A percentile compares a stretch with the other conserved stretches of the same genome.
Evolutionary conservation across 305 asterid genomes (phyloP).

Genomic region (Ilex paraguariensis): DNA sequence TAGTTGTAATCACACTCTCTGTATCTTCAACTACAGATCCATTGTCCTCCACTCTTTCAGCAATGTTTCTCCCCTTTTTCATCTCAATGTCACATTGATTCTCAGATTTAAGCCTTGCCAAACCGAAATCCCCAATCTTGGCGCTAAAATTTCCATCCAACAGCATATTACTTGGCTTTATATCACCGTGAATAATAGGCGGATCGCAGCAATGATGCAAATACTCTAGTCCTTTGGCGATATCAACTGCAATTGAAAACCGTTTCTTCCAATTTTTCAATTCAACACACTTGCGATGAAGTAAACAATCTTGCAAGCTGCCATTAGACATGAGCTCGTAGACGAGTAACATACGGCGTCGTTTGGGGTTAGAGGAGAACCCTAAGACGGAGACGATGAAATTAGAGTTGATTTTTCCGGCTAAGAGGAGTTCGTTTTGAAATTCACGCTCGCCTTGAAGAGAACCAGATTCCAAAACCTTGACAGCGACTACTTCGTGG

Average conservation of each 20-base stretch:
- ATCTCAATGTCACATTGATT: constrained; percentile 50
- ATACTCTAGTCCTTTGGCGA: constrained; percentile 90
- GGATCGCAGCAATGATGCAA: constrained; percentile 91
- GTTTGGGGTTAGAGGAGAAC: constrained; percentile 64
- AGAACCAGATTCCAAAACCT: constrained; percentile 95
- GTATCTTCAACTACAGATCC: constrained; percentile 75
- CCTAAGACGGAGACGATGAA: constrained; percentile 70
- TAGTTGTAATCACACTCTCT: constrained; percentile 70
- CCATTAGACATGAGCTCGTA: constrained; percentile 88
- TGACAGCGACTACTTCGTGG: constrained; percentile 53
- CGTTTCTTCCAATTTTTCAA: constrained; percentile 72
- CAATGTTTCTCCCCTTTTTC: constrained; percentile 36
- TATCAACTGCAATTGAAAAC: constrained; percentile 56
- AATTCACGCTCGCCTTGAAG: constrained; percentile 98
- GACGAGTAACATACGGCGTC: constrained; percentile 81
- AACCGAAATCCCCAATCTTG: constrained; percentile 88
- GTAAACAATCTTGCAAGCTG: constrained; percentile 89
- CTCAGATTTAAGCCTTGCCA: constrained; percentile 76
- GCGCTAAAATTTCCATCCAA: constrained; percentile 64
- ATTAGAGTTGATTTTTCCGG: constrained; percentile 73
- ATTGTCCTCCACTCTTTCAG: constrained; percentile 41
- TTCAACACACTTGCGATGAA: constrained; percentile 67
- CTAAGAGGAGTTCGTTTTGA: constrained; percentile 80
- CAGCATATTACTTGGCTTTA: constrained; percentile 86
- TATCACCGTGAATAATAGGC: constrained; percentile 86